A percentile compares a stretch with the other conserved stretches of the same genome.
phyloP scores from a whole-genome alignment of 2,329 filamentous ascomycete genomes.

The Alternaria triticina region DNA sequence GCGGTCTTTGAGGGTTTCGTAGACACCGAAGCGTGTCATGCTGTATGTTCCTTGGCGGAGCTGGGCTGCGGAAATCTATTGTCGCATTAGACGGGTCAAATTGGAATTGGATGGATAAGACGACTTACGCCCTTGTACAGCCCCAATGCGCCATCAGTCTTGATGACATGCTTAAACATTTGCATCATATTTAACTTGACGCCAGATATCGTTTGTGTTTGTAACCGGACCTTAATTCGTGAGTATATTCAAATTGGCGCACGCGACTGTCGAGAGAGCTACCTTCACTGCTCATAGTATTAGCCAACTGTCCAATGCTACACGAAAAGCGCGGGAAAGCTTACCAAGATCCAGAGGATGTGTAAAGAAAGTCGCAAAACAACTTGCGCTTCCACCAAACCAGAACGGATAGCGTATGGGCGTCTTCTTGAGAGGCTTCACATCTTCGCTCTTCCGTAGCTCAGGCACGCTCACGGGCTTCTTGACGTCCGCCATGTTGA shows the following conservation, averaged over 20 bases:
- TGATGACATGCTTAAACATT: constrained; percentile 83
- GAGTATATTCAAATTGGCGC: constrained; percentile 17
- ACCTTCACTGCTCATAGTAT: constrained; percentile 53
- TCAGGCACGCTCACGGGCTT: constrained; percentile 42
- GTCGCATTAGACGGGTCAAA: background rate
- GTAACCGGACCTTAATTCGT: constrained; percentile 74
- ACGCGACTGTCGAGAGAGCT: constrained; percentile 14
- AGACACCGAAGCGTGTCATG: constrained; percentile 94
- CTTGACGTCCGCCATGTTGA: constrained; percentile 49
- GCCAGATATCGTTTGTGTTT: constrained; percentile 75
- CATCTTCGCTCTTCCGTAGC: constrained; percentile 51
- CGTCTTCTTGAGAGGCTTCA: constrained; percentile 39
- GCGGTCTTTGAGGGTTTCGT: constrained; percentile 86
- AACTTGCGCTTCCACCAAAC: constrained; percentile 96
- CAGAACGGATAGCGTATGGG: constrained; percentile 65
- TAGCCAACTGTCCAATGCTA: constrained; percentile 26
- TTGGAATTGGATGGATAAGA: background rate
- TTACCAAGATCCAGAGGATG: constrained; percentile 91
- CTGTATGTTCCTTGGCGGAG: constrained; percentile 93
- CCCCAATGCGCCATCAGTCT: constrained; percentile 75
- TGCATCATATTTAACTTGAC: constrained; percentile 78
- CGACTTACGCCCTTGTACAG: constrained; percentile 79
- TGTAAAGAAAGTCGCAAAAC: constrained; percentile 87
- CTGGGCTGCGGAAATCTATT: constrained; percentile 81
- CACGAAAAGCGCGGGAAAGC: constrained; percentile 39